Evolutionary conservation across 768 basidiomycete genomes (phyloP).

Genomic region (Boletus insuetus): DNA sequence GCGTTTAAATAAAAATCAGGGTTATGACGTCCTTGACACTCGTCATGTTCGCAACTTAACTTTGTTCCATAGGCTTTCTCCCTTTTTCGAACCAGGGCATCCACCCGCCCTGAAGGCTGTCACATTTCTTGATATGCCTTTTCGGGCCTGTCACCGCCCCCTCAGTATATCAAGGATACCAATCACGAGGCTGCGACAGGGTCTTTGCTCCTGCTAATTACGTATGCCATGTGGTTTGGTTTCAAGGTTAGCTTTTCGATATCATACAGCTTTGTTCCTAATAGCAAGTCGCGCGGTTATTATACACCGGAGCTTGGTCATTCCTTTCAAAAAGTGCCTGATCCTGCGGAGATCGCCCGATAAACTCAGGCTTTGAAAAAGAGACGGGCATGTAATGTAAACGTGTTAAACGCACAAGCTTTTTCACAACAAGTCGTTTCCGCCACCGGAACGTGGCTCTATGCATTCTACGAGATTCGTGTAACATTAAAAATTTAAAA

Average conservation of each 20-base stretch:
- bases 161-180: conserved; percentile 3
- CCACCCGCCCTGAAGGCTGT: conserved; percentile 7
- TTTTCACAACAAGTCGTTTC: not conserved
- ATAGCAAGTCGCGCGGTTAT: conserved; percentile 14
- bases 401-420: not conserved
- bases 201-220: conserved; percentile 19
- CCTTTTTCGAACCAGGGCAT: conserved; percentile 7
- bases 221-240: conserved; percentile 15
- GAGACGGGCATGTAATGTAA: not conserved
- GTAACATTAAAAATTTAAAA: conserved; percentile 12
- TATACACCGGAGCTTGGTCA: conserved; percentile 10
- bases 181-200: conserved; percentile 22
- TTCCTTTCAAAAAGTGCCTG: conserved; percentile 15
- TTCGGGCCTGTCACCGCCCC: conserved; percentile 4
- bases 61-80: conserved; percentile 13
- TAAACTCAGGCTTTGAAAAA: conserved; percentile 17
- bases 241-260: conserved; percentile 30
- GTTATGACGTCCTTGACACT: conserved; percentile 25
- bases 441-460: conserved; percentile 5
- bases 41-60: conserved; percentile 24
- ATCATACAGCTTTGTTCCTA: conserved; percentile 6
- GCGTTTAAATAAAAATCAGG: conserved; percentile 19
- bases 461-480: conserved; percentile 8
- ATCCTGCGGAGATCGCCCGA: conserved; percentile 29
- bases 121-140: conserved; percentile 19